These are phyloP conservation scores for Xerocomus potaroensis DNA, from an alignment of 768 basidiomycete species.

Conservation along the genomic window DNA sequence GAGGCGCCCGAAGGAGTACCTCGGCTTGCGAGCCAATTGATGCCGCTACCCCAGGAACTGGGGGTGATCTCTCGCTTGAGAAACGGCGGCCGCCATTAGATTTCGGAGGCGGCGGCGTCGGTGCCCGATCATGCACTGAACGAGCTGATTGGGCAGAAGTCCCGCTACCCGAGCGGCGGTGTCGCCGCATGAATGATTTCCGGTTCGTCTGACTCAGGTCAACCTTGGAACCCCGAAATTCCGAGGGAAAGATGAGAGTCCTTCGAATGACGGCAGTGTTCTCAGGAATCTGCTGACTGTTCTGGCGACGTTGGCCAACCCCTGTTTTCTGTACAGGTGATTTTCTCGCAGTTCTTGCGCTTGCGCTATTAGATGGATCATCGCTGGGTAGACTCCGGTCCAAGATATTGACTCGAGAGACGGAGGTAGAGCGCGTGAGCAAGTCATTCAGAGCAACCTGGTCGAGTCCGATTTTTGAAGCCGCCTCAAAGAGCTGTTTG, in stretches of 20 bases:
- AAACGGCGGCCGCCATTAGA: constrained; percentile 52
- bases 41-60: constrained; percentile 60
- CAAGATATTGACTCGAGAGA: constrained; percentile 39
- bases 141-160: constrained; percentile 58
- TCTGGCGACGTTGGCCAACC: constrained; percentile 26
- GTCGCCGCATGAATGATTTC: constrained; percentile 46
- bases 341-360: constrained; percentile 29
- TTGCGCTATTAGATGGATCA: constrained; percentile 28
- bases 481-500: constrained; percentile 73
- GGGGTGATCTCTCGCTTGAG: constrained; percentile 63
- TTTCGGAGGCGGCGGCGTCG: constrained; percentile 81
- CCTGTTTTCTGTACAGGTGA: constrained; percentile 19
- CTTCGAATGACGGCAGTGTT: constrained; percentile 59
- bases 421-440: constrained; percentile 65
- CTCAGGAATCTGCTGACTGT: constrained; percentile 35
- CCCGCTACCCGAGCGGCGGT: constrained; percentile 60
- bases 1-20: constrained; percentile 37
- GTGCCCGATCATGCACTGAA: constrained; percentile 76
- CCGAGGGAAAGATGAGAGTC: constrained; percentile 76
- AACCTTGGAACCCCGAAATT: constrained; percentile 51
- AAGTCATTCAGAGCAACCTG: constrained; percentile 66
- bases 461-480: constrained; percentile 70
- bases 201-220: constrained; percentile 53
- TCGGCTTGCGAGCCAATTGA: constrained; percentile 42
- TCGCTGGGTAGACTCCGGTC: constrained; percentile 29